Base-by-base conservation (phyloP, 1,139 yeast species). In the Geotrichum citri-aurantii region DNA sequence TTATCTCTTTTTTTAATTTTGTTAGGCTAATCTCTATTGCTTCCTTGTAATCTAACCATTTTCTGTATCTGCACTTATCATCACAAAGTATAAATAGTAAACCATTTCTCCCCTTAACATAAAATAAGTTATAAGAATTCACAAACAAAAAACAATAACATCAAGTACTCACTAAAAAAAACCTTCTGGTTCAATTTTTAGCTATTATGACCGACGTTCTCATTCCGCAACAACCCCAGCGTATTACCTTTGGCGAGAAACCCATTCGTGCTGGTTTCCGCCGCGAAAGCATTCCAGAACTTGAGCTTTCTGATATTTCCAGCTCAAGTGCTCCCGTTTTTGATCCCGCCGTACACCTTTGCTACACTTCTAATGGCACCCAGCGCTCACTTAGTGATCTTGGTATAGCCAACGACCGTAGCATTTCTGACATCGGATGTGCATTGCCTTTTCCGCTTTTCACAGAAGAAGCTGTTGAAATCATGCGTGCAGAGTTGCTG, bases 401-500 rank as follows among this genome's bases (percentile, higher is more conserved):
- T 17, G 58, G 58, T 23, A 49, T 56, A 12, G 14, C 21, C 40
- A 49, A 54, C 17, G 37, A 40, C 19, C 58, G 59, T 17, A 54
- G 56, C 7, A 57, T 62, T 27, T 56, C 62, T 17, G 52, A 50
- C 24, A 27, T 62, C 12, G 65, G 59, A 58, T 82, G 80, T 58
- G 58, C 58, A 5, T 19, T 51, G 37, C 84, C 85, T 1, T 82
- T 82, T 69, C 83, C 83, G 2, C 72, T 82, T 37, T 82, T 82
- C 68, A 81, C 84, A 1, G 79, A 79, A 46, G 85, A 81, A 63
- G 85, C 85, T 0, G 72, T 81, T 56, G 75, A 74, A 26, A 77
- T 82, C 48, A 81, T 82, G 85, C 78, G 79, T 69, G 77, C 75
- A 61, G 85, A 81, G 66, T 67, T 79, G 33, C 73, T 81, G 62